Conservation (phyloP, 2,329 filamentous ascomycete species). For the Colletotrichum lindemuthianum region DNA sequence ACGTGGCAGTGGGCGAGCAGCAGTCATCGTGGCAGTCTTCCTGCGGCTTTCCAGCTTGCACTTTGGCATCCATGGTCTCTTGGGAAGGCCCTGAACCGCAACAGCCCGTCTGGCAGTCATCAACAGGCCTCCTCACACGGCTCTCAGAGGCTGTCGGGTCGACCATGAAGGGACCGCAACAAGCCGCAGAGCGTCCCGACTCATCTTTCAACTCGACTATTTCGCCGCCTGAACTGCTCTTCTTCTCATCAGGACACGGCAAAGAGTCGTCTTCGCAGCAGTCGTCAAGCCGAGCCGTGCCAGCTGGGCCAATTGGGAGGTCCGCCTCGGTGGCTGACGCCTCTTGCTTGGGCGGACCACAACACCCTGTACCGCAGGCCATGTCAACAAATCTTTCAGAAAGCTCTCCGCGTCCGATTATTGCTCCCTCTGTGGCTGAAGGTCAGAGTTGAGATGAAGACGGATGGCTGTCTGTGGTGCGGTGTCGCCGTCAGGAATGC, state of each 20-base stretch:
- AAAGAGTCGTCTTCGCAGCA: no score
- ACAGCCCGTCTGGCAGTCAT: conserved; percentile 7
- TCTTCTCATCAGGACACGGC: no score
- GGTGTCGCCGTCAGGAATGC: no score
- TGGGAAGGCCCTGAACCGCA: background rate
- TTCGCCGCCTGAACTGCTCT: no score
- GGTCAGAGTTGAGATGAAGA: background rate
- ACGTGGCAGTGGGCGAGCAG: background rate
- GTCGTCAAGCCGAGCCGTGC: no score
- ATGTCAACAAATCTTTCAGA: background rate
- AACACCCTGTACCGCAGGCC: conserved; percentile 9
- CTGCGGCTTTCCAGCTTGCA: background rate
- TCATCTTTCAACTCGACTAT: no score
- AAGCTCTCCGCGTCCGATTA: no score
- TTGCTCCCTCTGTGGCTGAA: no score
- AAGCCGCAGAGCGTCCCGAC: background rate
- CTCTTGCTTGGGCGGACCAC: background rate
- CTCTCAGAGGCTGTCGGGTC: background rate
- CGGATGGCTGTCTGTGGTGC: background rate
- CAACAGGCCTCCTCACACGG: background rate
- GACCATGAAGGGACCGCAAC: background rate
- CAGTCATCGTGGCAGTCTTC: background rate
- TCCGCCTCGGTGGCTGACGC: background rate
- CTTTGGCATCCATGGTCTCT: background rate
- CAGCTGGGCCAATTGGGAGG: no score